These are phyloP conservation scores for Fagopyrum tataricum DNA, from an alignment of 148 eudicot species.

Conservation along the genomic window DNA sequence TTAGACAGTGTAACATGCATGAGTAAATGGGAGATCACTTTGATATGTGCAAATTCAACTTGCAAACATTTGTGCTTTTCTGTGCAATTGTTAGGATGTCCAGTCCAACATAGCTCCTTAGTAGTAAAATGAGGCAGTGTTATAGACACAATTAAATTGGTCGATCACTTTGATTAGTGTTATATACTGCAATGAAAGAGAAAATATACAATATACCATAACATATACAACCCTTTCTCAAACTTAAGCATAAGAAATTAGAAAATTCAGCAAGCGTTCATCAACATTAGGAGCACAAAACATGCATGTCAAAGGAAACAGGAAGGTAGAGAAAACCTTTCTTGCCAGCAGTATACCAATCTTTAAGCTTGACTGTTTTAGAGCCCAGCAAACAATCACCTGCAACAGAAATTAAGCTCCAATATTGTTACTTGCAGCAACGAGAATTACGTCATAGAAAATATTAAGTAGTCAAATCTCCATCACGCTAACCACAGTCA, in stretches of 20 bases:
- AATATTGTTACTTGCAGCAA: not conserved
- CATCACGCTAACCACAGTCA: not conserved
- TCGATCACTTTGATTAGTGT: not conserved
- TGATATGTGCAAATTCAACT: no score
- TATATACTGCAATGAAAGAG: not conserved
- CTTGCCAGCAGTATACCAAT: not conserved
- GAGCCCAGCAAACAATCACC: not conserved
- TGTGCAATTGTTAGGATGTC: no score
- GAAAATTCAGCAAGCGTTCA: not conserved
- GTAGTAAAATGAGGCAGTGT: not conserved
- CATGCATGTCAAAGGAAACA: not conserved
- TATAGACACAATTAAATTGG: not conserved
- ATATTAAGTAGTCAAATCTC: not conserved
- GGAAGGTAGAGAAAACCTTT: not conserved
- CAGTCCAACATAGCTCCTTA: not conserved
- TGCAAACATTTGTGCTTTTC: no score
- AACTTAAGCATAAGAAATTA: not conserved
- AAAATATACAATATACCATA: not conserved
- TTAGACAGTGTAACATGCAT: no score
- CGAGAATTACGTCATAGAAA: not conserved
- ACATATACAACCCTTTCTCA: not conserved
- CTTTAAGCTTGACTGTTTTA: not conserved
- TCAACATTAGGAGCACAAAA: not conserved
- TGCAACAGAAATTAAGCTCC: not conserved
- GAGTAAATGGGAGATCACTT: no score